Base-by-base conservation (phyloP, 805 yeast species). In the Cyberlindnera misumaiensis region DNA sequence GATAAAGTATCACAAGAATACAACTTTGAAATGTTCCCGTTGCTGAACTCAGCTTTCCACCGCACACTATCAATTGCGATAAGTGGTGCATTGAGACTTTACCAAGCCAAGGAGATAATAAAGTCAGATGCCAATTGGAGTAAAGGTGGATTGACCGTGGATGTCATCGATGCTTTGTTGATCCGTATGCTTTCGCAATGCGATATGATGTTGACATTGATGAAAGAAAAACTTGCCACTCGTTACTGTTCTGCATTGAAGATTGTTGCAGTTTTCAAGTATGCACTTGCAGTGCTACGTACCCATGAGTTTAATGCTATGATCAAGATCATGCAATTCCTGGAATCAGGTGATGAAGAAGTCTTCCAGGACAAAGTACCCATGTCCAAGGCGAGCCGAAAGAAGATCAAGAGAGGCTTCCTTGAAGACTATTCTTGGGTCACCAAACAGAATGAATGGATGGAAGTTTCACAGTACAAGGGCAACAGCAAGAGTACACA, bases 61-160 rank as follows among this genome's bases (percentile, higher is more conserved):
- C 39, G 52, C 17, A 18, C 34, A 4, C 17, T 40, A 11, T 4
- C 32, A 6, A 15, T 13, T 4, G 11, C 35, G 12, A 18, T 41
- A 3, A 28, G 43, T 27, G 34, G 35, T 1, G 11, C 41, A 5
- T 18, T 44, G 16, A 41, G 52, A 31, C 30, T 37, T 11, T 47
- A 42, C 25, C 53, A 49, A 32, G 46, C 47, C 3, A 44, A 41
- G 30, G 53, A 49, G 15, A 22, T 16, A n/a, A 16, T 30, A 16
- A 18, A 18, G n/a, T 15, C 25, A 15, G 13, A n/a, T 11, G 20
- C 14, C 14, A 20, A 20, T 20, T 20, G 22, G 20, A 8, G 14
- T 15, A 10, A 32, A 14, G 24, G 24, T 11, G 34, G 28, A 6
- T n/a, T 32, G 17, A 20, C 34, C 9, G 31, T 24, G n/a, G 38